These are phyloP conservation scores for Echeveria elegans DNA, from an alignment of 164 flowering plant species.

Conservation along the genomic window DNA sequence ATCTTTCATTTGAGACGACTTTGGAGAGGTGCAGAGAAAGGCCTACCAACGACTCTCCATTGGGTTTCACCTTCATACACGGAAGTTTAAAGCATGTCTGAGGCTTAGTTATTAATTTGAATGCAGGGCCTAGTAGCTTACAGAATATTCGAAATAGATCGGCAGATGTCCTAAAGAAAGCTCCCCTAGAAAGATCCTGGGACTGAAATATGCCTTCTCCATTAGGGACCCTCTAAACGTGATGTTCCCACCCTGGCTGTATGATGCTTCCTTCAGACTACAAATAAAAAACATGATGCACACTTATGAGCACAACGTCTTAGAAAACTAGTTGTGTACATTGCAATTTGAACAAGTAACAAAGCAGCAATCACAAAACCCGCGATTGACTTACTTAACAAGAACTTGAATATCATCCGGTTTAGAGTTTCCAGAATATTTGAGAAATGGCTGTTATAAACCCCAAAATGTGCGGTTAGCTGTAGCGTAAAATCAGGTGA, in stretches of 20 bases:
- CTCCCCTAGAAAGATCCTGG: constrained; percentile 58
- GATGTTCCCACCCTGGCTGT: constrained; percentile 68
- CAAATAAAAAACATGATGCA: neutral
- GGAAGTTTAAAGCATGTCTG: neutral
- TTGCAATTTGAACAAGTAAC: too few relatives aligned
- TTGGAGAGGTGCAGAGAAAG: constrained; percentile 36
- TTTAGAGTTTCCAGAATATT: neutral
- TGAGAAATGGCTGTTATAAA: constrained; percentile 1
- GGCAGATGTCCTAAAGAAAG: constrained; percentile 46
- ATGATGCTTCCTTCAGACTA: constrained; percentile 61
- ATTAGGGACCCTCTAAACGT: constrained; percentile 59
- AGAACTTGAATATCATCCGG: neutral
- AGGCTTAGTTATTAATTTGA: neutral
- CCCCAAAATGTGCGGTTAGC: neutral
- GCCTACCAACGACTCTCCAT: constrained; percentile 46
- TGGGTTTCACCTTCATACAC: constrained; percentile 52
- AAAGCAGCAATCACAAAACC: too few relatives aligned
- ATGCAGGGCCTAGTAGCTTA: constrained; percentile 26
- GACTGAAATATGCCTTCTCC: constrained; percentile 22
- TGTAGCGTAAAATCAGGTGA: neutral
- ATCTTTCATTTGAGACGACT: constrained; percentile 30
- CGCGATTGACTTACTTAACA: neutral
- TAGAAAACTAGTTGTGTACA: too few relatives aligned
- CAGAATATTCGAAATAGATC: constrained; percentile 50
- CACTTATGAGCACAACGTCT: neutral